These are phyloP conservation scores for Daedalea quercina DNA, from an alignment of 768 basidiomycete species.

Conservation along the genomic window DNA sequence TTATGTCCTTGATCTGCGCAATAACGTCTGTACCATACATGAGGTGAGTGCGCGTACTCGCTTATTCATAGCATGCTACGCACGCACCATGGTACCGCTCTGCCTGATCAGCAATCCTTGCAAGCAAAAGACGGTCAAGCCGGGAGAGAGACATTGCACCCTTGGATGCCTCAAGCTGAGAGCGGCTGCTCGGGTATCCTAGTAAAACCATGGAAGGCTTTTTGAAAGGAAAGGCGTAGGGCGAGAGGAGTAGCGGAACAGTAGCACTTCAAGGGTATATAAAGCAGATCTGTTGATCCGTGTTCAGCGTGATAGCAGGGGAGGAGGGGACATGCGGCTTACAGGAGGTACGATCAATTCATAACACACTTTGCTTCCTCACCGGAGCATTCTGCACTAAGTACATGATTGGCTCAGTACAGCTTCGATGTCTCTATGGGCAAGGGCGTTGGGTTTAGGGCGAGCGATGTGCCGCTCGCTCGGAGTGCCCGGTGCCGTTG, in stretches of 20 bases:
- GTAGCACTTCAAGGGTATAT: not conserved
- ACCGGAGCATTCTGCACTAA: not conserved
- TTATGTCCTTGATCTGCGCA: conserved; percentile 69
- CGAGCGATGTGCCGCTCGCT: not conserved
- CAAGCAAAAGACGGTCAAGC: conserved; percentile 48
- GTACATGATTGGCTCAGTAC: not conserved
- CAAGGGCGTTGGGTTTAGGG: not conserved
- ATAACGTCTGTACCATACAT: conserved; percentile 51
- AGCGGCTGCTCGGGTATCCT: not conserved
- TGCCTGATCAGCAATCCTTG: conserved; percentile 82
- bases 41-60: not conserved
- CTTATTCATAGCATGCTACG: not conserved
- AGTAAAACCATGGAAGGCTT: not conserved
- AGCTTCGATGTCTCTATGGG: not conserved
- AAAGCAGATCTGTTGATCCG: not conserved
- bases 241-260: not conserved
- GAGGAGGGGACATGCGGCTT: conserved; percentile 3
- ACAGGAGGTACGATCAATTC: not conserved
- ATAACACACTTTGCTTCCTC: not conserved
- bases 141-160: conserved; percentile 12
- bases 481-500: no score
- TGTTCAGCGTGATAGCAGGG: not conserved
- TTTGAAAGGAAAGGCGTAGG: not conserved
- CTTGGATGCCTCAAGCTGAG: not conserved
- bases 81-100: conserved; percentile 77